Percentiles rank a stretch among this genome's conserved stretches.
Evolutionary conservation across 2,329 filamentous ascomycete genomes (phyloP).

Genomic region (Graphilbum sp.): DNA sequence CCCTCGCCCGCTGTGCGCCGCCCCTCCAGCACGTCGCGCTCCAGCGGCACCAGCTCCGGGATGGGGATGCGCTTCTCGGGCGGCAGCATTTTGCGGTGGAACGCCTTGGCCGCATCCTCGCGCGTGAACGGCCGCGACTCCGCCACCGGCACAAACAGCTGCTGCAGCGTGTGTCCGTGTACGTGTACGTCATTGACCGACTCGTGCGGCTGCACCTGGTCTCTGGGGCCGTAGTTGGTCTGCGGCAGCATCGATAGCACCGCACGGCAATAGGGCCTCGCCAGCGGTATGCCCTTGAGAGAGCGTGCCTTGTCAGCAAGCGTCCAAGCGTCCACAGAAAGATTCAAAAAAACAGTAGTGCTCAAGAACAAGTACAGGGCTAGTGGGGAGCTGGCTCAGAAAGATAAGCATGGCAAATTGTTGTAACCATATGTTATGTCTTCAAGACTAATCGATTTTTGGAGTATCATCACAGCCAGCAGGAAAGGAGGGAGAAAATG

Average conservation of each 20-base stretch:
- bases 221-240: conserved; percentile 37
- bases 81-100: conserved; percentile 41
- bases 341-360: neutral
- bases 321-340: neutral
- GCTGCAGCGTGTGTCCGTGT: conserved; percentile 44
- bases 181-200: conserved; percentile 48
- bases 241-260: conserved; percentile 67
- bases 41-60: conserved; percentile 41
- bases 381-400: conserved; percentile 41
- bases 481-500: conserved; percentile 1
- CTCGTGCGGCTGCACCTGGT: conserved; percentile 34
- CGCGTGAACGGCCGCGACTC: conserved; percentile 49
- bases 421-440: conserved; percentile 82
- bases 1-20: conserved; percentile 8
- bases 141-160: conserved; percentile 47
- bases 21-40: conserved; percentile 28
- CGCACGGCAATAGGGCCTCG: conserved; percentile 59
- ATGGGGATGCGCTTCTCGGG: conserved; percentile 46
- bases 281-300: conserved; percentile 58
- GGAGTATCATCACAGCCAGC: conserved; percentile 37
- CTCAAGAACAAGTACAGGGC: no score
- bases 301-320: neutral
- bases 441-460: conserved; percentile 99
- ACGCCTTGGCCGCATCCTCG: conserved; percentile 48
- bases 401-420: conserved; percentile 35